Conservation (phyloP, 306 rosid genomes). For the Gillenia trifoliata region DNA sequence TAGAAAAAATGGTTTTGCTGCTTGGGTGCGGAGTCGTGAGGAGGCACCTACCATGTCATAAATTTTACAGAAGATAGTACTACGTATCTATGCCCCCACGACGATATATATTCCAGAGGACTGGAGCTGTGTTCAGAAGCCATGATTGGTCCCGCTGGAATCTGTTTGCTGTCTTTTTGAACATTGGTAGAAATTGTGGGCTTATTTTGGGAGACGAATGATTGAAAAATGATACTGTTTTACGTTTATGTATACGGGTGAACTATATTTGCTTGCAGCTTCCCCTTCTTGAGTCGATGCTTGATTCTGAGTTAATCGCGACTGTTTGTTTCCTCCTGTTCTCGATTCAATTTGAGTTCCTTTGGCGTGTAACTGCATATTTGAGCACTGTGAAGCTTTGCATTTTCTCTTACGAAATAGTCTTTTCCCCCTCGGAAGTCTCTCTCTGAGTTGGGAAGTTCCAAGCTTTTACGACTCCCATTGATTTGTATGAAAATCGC, state of each 20-base stretch:
- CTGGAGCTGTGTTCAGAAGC: conserved; percentile 51
- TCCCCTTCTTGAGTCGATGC: conserved; percentile 4
- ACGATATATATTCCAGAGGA: conserved; percentile 33
- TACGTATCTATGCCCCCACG: conserved; percentile 20
- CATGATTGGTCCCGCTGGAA: conserved; percentile 51
- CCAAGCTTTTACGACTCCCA: background rate
- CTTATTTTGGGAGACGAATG: conserved; percentile 13
- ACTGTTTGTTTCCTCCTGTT: conserved; percentile 2
- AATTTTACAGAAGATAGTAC: conserved; percentile 5
- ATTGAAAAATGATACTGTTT: conserved; percentile 19
- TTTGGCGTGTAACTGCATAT: background rate
- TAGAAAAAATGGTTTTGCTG: conserved; percentile 94
- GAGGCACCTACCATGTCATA: conserved; percentile 18
- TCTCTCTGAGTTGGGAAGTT: background rate
- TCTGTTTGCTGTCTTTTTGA: conserved; percentile 25
- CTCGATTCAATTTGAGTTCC: conserved; percentile 13
- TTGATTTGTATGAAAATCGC: background rate
- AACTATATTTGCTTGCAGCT: conserved; percentile 4
- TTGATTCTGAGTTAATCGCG: conserved; percentile 10
- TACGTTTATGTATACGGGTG: conserved; percentile 17
- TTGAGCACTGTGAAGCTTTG: background rate
- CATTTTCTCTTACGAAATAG: background rate
- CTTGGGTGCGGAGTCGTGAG: conserved; percentile 47
- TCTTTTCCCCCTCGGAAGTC: background rate
- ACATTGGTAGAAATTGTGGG: conserved; percentile 11